A percentile compares a stretch with the other conserved stretches of the same genome.
phyloP scores from a whole-genome alignment of 2,329 filamentous ascomycete species.

The Akanthomyces dipterigenus region DNA sequence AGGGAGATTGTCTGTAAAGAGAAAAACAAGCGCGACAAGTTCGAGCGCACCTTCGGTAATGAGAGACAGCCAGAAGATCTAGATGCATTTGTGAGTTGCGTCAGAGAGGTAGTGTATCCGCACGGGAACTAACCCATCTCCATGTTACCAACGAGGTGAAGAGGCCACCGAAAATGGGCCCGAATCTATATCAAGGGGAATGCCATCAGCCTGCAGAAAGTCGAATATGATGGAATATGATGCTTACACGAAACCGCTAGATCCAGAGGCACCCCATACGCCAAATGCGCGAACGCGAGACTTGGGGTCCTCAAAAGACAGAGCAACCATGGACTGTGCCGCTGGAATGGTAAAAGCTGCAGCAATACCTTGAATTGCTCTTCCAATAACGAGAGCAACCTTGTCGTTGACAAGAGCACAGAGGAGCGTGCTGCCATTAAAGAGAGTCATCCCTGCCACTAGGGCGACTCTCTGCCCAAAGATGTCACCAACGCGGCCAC shows the following conservation, averaged over 20 bases:
- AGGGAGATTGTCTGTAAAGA: constrained; percentile 11
- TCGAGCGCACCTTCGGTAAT: constrained; percentile 10
- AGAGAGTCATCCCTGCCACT: constrained; percentile 11
- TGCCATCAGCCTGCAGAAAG: neutral
- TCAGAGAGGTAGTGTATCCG: neutral
- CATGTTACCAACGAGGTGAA: constrained; percentile 12
- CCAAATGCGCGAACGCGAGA: constrained; percentile 12
- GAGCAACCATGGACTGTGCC: constrained; percentile 12
- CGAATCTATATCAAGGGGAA: neutral
- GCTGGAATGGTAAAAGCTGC: constrained; percentile 13
- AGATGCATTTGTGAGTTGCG: neutral
- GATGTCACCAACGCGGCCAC: constrained; percentile 13
- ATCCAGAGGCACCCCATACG: constrained; percentile 13
- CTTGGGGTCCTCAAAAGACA: constrained; percentile 11
- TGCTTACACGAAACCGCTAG: constrained; percentile 12
- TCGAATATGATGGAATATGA: neutral
- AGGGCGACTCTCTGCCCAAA: constrained; percentile 12
- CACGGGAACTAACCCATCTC: constrained; percentile 7
- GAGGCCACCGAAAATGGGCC: constrained; percentile 12
- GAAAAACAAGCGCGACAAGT: constrained; percentile 8
- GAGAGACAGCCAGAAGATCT: constrained; percentile 14
- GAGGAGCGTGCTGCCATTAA: constrained; percentile 7
- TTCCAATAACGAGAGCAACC: constrained; percentile 7
- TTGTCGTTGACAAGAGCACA: constrained; percentile 9
- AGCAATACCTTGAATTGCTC: constrained; percentile 12